These are phyloP conservation scores for Komagataella pastoris DNA, from an alignment of 805 yeast genomes.

Conservation along the genomic window DNA sequence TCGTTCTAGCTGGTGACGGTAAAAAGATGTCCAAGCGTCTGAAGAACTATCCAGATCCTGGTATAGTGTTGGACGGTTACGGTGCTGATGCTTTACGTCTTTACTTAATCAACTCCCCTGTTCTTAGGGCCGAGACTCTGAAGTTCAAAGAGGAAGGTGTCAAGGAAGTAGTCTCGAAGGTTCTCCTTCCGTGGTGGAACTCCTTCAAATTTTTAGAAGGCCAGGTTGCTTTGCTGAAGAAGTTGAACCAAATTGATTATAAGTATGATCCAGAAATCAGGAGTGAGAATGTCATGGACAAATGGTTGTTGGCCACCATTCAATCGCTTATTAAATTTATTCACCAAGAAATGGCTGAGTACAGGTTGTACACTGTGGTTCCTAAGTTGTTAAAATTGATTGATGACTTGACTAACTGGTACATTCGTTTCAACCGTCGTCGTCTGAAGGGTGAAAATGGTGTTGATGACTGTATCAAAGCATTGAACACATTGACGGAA, in stretches of 20 bases:
- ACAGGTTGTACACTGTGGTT: slow-evolving; percentile 91
- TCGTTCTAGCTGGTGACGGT: slow-evolving; percentile 95
- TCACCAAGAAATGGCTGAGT: slow-evolving; percentile 80
- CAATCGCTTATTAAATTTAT: slow-evolving; percentile 82
- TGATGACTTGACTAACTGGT: slow-evolving; percentile 96
- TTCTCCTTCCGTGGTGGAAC: slow-evolving; percentile 97
- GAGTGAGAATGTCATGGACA: slow-evolving; percentile 90
- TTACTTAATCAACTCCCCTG: slow-evolving; percentile 95
- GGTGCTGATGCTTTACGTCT: slow-evolving; percentile 98
- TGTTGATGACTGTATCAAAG: slow-evolving; percentile 67
- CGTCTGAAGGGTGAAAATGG: slow-evolving; percentile 95
- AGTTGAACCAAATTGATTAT: slow-evolving; percentile 59
- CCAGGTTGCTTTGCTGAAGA: slow-evolving; percentile 74
- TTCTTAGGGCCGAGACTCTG: slow-evolving; percentile 90
- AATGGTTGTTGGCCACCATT: slow-evolving; percentile 92
- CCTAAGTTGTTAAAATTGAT: slow-evolving; percentile 81
- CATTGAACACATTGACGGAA: slow-evolving; percentile 84
- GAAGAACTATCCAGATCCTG: slow-evolving; percentile 96
- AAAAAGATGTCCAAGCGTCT: slow-evolving; percentile 98
- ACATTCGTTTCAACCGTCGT: slow-evolving; percentile 94
- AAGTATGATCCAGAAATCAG: slow-evolving; percentile 49
- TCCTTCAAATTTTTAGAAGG: slow-evolving; percentile 94
- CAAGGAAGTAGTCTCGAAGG: slow-evolving; percentile 92
- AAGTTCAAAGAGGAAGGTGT: slow-evolving; percentile 98
- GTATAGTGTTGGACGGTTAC: slow-evolving; percentile 62